A percentile compares a stretch with the other conserved stretches of the same genome.
These are phyloP conservation scores for Aspergillus unguis DNA, from an alignment of 2,329 filamentous ascomycete genomes.

Conservation along the genomic window DNA sequence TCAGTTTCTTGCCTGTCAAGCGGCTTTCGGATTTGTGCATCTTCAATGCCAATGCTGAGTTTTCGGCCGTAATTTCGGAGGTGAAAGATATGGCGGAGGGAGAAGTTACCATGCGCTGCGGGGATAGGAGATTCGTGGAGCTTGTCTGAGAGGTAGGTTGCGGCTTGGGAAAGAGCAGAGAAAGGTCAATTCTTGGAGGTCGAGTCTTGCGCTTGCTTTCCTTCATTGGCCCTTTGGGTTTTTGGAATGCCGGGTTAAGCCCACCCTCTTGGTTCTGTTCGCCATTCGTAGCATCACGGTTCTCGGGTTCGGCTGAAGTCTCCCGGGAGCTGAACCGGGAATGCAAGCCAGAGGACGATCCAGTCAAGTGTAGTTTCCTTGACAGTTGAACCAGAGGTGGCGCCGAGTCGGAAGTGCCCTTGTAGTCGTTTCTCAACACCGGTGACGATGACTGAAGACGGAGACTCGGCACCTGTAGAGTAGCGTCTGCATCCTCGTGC, in stretches of 20 bases:
- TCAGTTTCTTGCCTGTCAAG: slow-evolving; percentile 25
- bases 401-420: slow-evolving; percentile 24
- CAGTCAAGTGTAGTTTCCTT: slow-evolving; percentile 38
- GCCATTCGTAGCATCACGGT: not conserved
- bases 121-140: slow-evolving; percentile 37
- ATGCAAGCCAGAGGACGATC: slow-evolving; percentile 46
- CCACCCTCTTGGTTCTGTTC: slow-evolving; percentile 18
- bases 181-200: slow-evolving; percentile 42
- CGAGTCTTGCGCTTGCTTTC: slow-evolving; percentile 40
- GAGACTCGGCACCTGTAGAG: slow-evolving; percentile 28
- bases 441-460: slow-evolving; percentile 47
- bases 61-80: slow-evolving; percentile 37
- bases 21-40: slow-evolving; percentile 18
- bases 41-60: slow-evolving; percentile 22
- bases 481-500: slow-evolving; percentile 18
- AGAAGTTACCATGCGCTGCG: slow-evolving; percentile 40
- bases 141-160: slow-evolving; percentile 17
- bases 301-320: slow-evolving; percentile 30
- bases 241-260: slow-evolving; percentile 23
- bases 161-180: slow-evolving; percentile 42
- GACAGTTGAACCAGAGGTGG: slow-evolving; percentile 32
- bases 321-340: slow-evolving; percentile 48
- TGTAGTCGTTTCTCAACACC: slow-evolving; percentile 41
- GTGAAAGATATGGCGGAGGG: slow-evolving; percentile 37
- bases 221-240: slow-evolving; percentile 25